phyloP scores from a whole-genome alignment of 257 asterid genomes.

The Perilla frutescens region DNA sequence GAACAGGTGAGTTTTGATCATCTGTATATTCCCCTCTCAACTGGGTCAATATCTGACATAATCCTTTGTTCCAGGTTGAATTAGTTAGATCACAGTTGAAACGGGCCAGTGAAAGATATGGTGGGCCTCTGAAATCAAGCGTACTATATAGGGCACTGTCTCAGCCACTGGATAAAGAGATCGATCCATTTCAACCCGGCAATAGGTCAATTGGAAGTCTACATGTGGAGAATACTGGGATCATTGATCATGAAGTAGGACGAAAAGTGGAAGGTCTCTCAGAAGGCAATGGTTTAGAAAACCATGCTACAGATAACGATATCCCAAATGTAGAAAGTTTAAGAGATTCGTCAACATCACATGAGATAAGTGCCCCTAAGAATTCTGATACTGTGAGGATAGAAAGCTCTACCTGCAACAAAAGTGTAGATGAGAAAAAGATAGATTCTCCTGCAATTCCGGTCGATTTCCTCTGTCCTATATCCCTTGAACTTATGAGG shows the following conservation, averaged over 20 bases:
- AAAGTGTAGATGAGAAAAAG: conserved; percentile 61
- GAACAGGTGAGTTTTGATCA: conserved; percentile 73
- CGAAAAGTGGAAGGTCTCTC: conserved; percentile 40
- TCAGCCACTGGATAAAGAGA: conserved; percentile 70
- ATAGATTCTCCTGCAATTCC: conserved; percentile 67
- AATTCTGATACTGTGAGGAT: conserved; percentile 42
- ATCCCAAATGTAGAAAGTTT: conserved; percentile 38
- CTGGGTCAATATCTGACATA: conserved; percentile 33
- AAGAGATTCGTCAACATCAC: conserved; percentile 45
- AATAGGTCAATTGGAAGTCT: conserved; percentile 53
- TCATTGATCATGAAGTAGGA: conserved; percentile 60
- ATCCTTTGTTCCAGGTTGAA: conserved; percentile 59
- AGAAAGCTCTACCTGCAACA: conserved; percentile 46
- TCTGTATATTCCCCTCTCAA: conserved; percentile 10
- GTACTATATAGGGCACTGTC: conserved; percentile 63
- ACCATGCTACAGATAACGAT: conserved; percentile 40
- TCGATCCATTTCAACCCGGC: conserved; percentile 58
- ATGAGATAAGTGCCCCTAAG: conserved; percentile 41
- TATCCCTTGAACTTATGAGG: conserved; percentile 94
- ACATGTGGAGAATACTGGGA: conserved; percentile 55
- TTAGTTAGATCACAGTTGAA: conserved; percentile 73
- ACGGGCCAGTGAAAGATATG: conserved; percentile 87
- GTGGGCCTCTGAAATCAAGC: conserved; percentile 69
- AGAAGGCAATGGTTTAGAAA: conserved; percentile 42
- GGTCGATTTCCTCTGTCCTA: conserved; percentile 89